Conservation (phyloP, 1,284 basidiomycete genomes). For the Pascua sp. region DNA sequence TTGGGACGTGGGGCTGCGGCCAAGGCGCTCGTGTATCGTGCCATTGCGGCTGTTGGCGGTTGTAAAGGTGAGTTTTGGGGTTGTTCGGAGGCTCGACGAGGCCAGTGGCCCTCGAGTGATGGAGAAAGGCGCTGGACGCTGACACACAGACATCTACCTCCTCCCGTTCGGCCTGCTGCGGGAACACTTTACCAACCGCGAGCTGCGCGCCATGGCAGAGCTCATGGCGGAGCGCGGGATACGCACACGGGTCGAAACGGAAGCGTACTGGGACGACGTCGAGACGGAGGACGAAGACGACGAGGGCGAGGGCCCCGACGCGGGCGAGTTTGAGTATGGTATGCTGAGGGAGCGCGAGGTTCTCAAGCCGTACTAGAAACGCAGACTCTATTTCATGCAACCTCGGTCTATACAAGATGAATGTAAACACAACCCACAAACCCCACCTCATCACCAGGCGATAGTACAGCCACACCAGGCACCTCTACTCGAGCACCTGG, state of each 20-base stretch:
- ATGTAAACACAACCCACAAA: too few species aligned
- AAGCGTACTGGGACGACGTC: conserved; percentile 54
- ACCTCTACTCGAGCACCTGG: too few species aligned
- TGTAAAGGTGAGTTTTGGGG: conserved; percentile 37
- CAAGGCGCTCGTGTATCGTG: conserved; percentile 74
- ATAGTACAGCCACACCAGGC: too few species aligned
- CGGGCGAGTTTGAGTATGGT: conserved; percentile 35
- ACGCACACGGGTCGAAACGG: conserved; percentile 64
- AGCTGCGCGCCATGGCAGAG: conserved; percentile 67
- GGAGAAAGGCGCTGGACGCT: background rate
- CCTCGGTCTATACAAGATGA: too few species aligned
- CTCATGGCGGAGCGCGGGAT: conserved; percentile 79
- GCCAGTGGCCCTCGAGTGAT: background rate
- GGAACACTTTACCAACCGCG: conserved; percentile 61
- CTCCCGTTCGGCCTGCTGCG: conserved; percentile 73
- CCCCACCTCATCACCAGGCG: too few species aligned
- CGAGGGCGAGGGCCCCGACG: conserved; percentile 48
- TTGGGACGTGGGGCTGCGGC: conserved; percentile 61
- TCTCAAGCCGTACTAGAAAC: conserved; percentile 36
- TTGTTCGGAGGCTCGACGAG: background rate
- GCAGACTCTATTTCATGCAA: too few species aligned
- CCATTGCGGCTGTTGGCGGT: conserved; percentile 60
- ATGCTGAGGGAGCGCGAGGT: conserved; percentile 37
- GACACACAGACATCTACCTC: conserved; percentile 70
- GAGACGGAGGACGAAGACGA: conserved; percentile 34